Base-by-base conservation (phyloP, 2,329 filamentous ascomycete genomes). In the Aspergillus ochraceus region DNA sequence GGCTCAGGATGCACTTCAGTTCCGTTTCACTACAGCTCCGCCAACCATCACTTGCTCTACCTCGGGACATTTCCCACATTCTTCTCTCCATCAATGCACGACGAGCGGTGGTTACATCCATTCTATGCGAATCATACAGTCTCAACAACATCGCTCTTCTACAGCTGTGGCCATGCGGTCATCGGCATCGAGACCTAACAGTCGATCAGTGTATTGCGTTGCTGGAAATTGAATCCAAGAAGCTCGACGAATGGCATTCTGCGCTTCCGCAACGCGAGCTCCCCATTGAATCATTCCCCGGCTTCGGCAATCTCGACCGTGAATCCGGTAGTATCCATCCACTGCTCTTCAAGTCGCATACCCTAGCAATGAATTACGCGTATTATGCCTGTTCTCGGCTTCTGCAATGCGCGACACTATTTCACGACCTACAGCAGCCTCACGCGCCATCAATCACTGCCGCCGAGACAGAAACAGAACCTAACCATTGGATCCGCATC, bases 111-210 rank as follows among this genome's bases (percentile, higher is more conserved):
- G 64, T 62, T 2, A 26, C 69, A 10, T 61, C 65, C 20, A 68
- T 69, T 12, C 55, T 70, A 51, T 68, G 66, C n/a, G 68, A 69
- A 54, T 70, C 68, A 5, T 65, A 70, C 58, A 60, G 62, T 5
- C 50, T 69, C 6, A 68, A 68, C 29, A 60, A 42, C 17, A 42
- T 53, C 8, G 29, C 49, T 11, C 20, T 50, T 2, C 56, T 69
- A 2, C 19, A 54, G 29, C 30, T 65, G 39, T 67, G 56, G 62
- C 11, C 30, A 9, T 20, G 22, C 17, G 17, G 22, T 19, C 19
- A 46, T 2, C 14, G 42, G 19, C 42, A 46, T 26, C 26, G 4
- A 26, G 26, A 46, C 42, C 19, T 46, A 6, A 19, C 1, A 46
- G 42, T 46, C 10, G 42, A 46, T 2, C 42, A 46, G 42, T 19